Evolutionary conservation across 345 rosid species (phyloP), one percentile per base, ranked within the genome.

Genomic region (Citrus australasica): DNA sequence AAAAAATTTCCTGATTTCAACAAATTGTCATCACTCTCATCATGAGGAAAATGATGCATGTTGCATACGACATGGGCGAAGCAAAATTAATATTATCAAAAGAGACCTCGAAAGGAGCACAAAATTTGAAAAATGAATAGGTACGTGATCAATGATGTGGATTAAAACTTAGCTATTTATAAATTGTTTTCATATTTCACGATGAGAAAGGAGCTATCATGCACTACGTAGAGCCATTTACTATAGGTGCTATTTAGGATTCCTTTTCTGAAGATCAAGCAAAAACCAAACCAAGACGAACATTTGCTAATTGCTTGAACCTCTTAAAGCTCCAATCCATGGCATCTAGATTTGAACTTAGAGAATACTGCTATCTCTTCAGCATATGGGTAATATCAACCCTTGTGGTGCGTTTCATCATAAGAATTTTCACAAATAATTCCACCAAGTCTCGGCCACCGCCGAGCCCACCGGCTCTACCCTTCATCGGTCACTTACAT

Each of bases 401-500:
- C 46, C 48, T 85, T 63, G 48, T 60, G 22, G 67, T 81, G 73
- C 76, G 58, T 71, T 56, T 48, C 64, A 35, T 85, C 65, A 22
- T 83, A 11, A 76, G 35, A 65, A 69, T n/a, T 8, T 78, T 59
- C 74, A 65, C 2, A 56, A 77, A 60, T 2, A 77, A 60, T 2
- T 72, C 64, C 24, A 32, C n/a, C 19, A 48, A 25, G 14, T 13
- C 17, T 51, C 83, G 48, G 0, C 77, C 30, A 5, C 91, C 91
- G 10, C 89, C 91, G 2, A 82, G 85, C 67, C 89, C 89, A 14
- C 78, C 58, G 4, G 42, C 85, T 63, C 75, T 86, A 3, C 91
- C 89, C 55, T 51, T 88, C 79, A 74, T 86, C 59, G 88, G 89
- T 69, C 89, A 85, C 77, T 83, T 88, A 25, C 86, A 83, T 78